Base-by-base conservation (phyloP, 2,329 filamentous ascomycete genomes). In the Capronia americana region DNA sequence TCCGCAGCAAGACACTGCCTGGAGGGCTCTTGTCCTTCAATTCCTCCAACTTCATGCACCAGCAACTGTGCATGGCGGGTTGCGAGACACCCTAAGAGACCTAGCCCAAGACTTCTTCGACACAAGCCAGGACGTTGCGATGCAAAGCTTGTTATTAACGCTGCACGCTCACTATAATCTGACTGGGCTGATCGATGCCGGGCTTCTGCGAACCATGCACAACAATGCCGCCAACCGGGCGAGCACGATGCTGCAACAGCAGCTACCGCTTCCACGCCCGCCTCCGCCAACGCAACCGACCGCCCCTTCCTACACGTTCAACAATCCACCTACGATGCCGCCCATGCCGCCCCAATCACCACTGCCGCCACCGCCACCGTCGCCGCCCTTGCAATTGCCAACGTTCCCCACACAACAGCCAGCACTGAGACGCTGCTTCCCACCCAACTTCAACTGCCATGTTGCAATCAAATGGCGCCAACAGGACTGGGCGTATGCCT, bases 401-500 rank as follows among this genome's bases (percentile, higher is more conserved):
- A n/a, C 23, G 20, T 28, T 51, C 20, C 20, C 20, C 26, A 17
- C 23, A 7, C 17, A n/a, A n/a, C 38, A 44, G 38, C 14, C 38
- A 44, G 17, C 17, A n/a, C 38, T 4, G 6, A n/a, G 38, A 44
- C 38, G 38, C 38, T 44, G 38, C 38, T 44, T n/a, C 6, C 38
- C 38, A 17, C 17, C 38, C 14, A 44, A 44, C 17, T 17, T 44
- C 38, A 44, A 44, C 38, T n/a, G 17, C 38, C 17, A n/a, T 7
- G 10, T 51, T 10, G 20, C 20, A 2, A 24, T 51, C 20, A 51
- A 26, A 51, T 23, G 20, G 48, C 23, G 48, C 48, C 48, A 51
- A 12, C 12, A 56, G 2, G 53, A 28, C 28, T 56, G 53, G 53
- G 53, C n/a, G 12, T 56, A 56, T 14, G 53, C 34, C 28, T 56